Percentiles rank a stretch among this genome's conserved stretches.
Conservation (phyloP, 1,139 yeast species). For the Trichomonascaceae sp. region DNA sequence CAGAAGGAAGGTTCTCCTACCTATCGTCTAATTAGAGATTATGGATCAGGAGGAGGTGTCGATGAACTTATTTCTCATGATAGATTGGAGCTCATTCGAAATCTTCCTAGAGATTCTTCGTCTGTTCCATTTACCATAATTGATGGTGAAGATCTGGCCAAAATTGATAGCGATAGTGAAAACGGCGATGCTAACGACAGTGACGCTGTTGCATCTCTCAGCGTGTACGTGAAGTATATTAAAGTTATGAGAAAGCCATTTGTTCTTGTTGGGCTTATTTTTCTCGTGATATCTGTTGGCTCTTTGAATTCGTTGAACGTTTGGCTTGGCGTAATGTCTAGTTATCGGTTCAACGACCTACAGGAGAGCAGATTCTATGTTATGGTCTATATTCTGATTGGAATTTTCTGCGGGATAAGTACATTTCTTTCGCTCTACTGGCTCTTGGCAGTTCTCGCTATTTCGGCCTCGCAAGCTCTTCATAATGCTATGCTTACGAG, state of each 20-base stretch:
- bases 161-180: neutral
- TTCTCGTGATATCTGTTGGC: neutral
- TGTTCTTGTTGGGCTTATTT: neutral
- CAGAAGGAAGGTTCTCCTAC: neutral
- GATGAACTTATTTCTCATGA: neutral
- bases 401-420: neutral
- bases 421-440: neutral
- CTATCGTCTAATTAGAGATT: constrained; percentile 29
- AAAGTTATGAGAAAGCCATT: neutral
- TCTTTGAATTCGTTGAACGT: neutral
- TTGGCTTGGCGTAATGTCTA: neutral
- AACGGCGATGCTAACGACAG: neutral
- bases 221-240: neutral
- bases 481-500: constrained; percentile 76
- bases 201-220: neutral
- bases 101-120: neutral
- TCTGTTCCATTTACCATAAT: neutral
- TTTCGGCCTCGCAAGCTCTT: constrained; percentile 47
- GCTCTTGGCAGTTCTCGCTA: neutral
- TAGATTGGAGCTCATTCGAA: neutral
- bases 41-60: constrained; percentile 27
- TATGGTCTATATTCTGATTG: neutral
- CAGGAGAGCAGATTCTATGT: neutral
- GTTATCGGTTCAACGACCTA: neutral
- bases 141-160: neutral